These are phyloP conservation scores for Xylaria longipes DNA, from an alignment of 495 filamentous ascomycete genomes.

Conservation along the genomic window DNA sequence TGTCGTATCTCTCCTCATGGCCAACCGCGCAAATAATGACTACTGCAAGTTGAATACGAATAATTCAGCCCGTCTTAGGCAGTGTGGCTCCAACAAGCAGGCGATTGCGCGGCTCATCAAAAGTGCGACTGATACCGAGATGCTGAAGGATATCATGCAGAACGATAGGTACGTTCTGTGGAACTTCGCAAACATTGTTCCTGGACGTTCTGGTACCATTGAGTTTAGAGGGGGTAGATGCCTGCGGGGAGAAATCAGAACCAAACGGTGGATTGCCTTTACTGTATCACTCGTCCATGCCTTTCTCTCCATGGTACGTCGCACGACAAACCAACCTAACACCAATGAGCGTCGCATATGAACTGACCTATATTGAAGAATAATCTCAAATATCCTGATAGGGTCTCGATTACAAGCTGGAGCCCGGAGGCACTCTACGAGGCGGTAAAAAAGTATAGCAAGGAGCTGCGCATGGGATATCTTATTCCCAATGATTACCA, in stretches of 20 bases:
- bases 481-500: conserved; percentile 2
- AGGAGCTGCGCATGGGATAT: background rate
- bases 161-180: conserved; percentile 31
- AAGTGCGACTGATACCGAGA: conserved; percentile 16
- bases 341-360: background rate
- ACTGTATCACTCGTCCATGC: conserved; percentile 10
- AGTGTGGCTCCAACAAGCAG: background rate
- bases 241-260: conserved; percentile 20
- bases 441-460: background rate
- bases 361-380: conserved; percentile 8
- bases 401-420: conserved; percentile 1
- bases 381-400: conserved; percentile 3
- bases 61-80: conserved; percentile 12
- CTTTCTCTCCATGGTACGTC: conserved; percentile 13
- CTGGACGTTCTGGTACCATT: conserved; percentile 26
- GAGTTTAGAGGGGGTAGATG: conserved; percentile 32
- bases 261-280: conserved; percentile 20
- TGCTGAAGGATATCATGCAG: conserved; percentile 31
- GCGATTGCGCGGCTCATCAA: conserved; percentile 27
- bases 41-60: conserved; percentile 30
- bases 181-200: conserved; percentile 36
- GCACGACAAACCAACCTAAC: background rate
- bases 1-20: conserved; percentile 24
- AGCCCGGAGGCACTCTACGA: conserved; percentile 6
- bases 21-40: conserved; percentile 27